Evolutionary conservation across 768 basidiomycete species (phyloP).

Genomic region (Saitozyma podzolica): DNA sequence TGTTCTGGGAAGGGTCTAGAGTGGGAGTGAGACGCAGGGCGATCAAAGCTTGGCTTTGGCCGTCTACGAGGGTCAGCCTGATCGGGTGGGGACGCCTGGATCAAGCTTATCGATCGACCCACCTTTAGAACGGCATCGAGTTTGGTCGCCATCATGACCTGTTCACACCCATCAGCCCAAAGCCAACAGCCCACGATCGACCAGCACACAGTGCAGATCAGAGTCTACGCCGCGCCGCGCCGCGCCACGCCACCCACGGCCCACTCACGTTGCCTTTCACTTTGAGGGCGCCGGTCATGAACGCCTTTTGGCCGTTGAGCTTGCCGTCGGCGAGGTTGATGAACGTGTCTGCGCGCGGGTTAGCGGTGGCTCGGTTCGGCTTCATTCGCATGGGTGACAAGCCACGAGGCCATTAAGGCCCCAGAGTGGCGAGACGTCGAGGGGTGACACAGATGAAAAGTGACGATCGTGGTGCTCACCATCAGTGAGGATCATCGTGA

Average conservation of each 20-base stretch:
- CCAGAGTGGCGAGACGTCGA: not conserved
- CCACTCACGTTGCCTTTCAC: slow-evolving; percentile 47
- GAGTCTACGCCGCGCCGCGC: no score
- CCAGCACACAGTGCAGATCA: slow-evolving; percentile 42
- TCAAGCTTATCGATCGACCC: slow-evolving; percentile 28
- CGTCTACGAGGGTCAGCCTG: slow-evolving; percentile 21
- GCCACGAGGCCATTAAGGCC: not conserved
- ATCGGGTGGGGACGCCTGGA: not conserved
- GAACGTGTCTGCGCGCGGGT: slow-evolving; percentile 60
- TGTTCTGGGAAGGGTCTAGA: not conserved
- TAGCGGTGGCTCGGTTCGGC: not conserved
- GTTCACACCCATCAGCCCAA: not conserved
- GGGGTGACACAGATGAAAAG: not conserved
- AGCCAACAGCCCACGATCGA: not conserved
- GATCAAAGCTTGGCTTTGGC: slow-evolving; percentile 48
- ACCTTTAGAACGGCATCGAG: slow-evolving; percentile 82
- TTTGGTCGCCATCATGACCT: slow-evolving; percentile 61
- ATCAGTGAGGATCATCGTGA: slow-evolving; percentile 27
- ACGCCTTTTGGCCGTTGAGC: slow-evolving; percentile 90
- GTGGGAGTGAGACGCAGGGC: not conserved
- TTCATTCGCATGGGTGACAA: not conserved
- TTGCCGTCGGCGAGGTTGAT: slow-evolving; percentile 60
- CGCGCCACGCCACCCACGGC: not conserved
- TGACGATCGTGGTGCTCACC: slow-evolving; percentile 5
- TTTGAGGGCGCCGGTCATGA: slow-evolving; percentile 93